Evolutionary conservation across 2,329 filamentous ascomycete species (phyloP), one percentile per base, ranked within the genome.

Genomic region (Scytalidium sp.): DNA sequence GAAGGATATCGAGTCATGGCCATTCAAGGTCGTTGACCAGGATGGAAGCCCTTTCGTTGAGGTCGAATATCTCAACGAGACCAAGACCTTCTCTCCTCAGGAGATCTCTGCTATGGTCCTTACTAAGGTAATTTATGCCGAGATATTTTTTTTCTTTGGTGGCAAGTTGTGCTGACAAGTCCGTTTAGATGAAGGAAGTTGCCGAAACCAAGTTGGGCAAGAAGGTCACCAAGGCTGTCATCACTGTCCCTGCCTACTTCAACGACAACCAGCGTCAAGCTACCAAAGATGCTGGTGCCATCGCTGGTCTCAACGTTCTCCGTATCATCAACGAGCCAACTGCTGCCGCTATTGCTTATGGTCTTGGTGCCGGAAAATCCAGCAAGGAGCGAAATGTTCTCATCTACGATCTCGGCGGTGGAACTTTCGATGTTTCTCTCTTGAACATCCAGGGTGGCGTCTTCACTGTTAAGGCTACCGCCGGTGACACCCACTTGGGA

Each of bases 281-380:
- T 61, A 99, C 94, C 78, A 97, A 97, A 87, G 94, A 97, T 70
- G 94, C 94, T 61, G 94, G 94, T 86, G 88, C 93, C 72, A 99
- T 99, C 69, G 79, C 93, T 67, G 94, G 93, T 64, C 86, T 99
- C 57, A 97, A 97, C 78, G 91, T 99, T 63, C 92, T 99, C 74
- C 92, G 94, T 83, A 97, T 99, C 79, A 97, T 99, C 80, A 99
- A 99, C 85, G 94, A 99, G 81, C 94, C 94, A 55, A 99, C 94
- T 58, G 94, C 94, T 63, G 94, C 94, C 56, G 94, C 94, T 65
- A 97, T 97, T 67, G 94, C 94, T 65, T 99, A 99, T 75, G 94
- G 94, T 83, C 88, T 99, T 55, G 92, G 92, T 69, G 81, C 90
- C 62, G 91, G 90, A 79, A 96, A 96, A 83, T 88, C 90, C 48